Conservation (phyloP, 2,329 filamentous ascomycete species). For the Epichloe sylvatica region DNA sequence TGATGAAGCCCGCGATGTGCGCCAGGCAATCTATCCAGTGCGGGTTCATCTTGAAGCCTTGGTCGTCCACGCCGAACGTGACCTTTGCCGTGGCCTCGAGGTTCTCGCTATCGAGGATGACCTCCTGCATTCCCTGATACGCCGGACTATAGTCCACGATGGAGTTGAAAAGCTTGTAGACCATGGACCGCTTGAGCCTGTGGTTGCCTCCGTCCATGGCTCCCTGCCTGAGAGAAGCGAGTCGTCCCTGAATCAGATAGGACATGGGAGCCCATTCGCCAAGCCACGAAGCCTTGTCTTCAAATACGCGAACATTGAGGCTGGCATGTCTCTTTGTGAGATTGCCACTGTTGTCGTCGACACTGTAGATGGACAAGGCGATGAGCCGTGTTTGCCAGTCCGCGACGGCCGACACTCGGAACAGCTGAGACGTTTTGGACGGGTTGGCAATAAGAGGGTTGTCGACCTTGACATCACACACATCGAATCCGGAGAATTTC, state of each 20-base stretch:
- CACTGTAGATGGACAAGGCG: conserved; percentile 20
- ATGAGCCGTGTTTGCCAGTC: conserved; percentile 32
- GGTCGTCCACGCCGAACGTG: conserved; percentile 35
- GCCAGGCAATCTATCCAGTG: conserved; percentile 46
- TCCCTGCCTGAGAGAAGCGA: conserved; percentile 27
- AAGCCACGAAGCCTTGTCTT: too few species aligned
- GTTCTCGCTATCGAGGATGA: conserved; percentile 24
- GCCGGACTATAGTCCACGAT: conserved; percentile 42
- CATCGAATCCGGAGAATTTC: too few species aligned
- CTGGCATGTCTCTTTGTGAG: conserved; percentile 8
- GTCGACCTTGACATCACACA: conserved; percentile 46
- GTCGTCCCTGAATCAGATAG: too few species aligned
- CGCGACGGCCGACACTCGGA: conserved; percentile 19
- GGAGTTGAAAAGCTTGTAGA: conserved; percentile 50
- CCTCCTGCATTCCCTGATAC: conserved; percentile 45
- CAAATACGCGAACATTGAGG: too few species aligned
- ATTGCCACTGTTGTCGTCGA: conserved; percentile 19
- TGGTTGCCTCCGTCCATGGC: conserved; percentile 4
- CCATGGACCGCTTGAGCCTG: conserved; percentile 4
- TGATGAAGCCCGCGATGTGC: conserved; percentile 47
- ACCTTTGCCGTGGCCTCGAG: conserved; percentile 26
- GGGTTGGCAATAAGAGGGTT: conserved; percentile 28
- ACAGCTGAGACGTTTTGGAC: conserved; percentile 16
- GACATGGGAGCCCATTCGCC: too few species aligned
- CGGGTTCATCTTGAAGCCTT: neutral